Evolutionary conservation across 169 alveolate species (phyloP).

Genomic region (Babesia sp.): DNA sequence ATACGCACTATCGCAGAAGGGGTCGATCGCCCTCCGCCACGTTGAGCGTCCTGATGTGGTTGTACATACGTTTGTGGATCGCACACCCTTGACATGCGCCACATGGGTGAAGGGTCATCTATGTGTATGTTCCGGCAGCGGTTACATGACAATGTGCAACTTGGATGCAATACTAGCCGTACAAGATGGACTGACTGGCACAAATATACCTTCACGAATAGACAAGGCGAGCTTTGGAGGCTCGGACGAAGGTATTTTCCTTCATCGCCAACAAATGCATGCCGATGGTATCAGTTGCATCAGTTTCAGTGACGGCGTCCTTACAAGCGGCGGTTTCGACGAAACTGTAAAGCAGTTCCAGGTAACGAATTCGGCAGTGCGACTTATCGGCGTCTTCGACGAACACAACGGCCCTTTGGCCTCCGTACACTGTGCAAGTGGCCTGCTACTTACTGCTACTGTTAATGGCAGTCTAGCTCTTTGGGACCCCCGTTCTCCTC

Average conservation of each 20-base stretch:
- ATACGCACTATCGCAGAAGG: constrained; percentile 23
- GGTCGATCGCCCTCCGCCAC: constrained; percentile 8
- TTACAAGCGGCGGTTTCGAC: constrained; percentile 72
- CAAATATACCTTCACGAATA: not conserved
- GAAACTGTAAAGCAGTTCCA: constrained; percentile 70
- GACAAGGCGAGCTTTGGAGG: not conserved
- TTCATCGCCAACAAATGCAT: constrained; percentile 53
- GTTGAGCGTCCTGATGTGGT: not conserved
- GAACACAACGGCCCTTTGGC: constrained; percentile 37
- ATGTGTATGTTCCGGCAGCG: constrained; percentile 38
- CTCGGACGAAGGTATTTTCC: constrained; percentile 11
- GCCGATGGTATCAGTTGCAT: constrained; percentile 68
- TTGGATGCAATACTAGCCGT: not conserved
- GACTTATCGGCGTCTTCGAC: constrained; percentile 59
- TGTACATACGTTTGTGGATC: constrained; percentile 11
- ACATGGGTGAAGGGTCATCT: constrained; percentile 11
- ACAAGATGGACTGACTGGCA: not conserved
- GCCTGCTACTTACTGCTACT: constrained; percentile 30
- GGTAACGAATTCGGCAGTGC: constrained; percentile 45
- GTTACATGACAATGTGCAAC: constrained; percentile 37
- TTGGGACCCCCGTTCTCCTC: constrained; percentile 61
- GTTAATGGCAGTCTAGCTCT: constrained; percentile 55
- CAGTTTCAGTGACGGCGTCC: constrained; percentile 44
- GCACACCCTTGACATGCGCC: constrained; percentile 35
- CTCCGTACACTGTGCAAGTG: constrained; percentile 21